These are phyloP conservation scores for Lecanicillium sp. DNA, from an alignment of 2,329 filamentous ascomycete species.

Conservation along the genomic window DNA sequence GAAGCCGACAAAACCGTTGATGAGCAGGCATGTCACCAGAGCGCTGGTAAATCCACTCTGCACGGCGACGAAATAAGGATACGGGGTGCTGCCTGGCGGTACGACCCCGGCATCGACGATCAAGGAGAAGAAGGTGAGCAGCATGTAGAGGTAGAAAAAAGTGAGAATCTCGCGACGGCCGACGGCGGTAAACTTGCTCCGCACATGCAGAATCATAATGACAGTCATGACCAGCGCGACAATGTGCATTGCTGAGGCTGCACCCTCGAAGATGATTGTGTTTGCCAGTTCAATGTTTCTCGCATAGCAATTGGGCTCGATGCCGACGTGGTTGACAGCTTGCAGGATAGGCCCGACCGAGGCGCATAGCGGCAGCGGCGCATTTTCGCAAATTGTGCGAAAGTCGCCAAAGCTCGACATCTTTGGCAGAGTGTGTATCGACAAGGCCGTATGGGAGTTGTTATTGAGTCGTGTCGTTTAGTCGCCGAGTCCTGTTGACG, in stretches of 20 bases:
- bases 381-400: constrained; percentile 73
- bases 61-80: constrained; percentile 83
- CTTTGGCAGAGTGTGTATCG: constrained; percentile 14
- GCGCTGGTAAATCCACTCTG: constrained; percentile 82
- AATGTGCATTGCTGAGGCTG: constrained; percentile 87
- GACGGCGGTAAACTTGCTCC: constrained; percentile 96
- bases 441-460: not conserved
- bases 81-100: constrained; percentile 69
- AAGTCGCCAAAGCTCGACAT: constrained; percentile 91
- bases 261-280: constrained; percentile 95
- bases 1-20: constrained; percentile 98
- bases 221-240: constrained; percentile 84
- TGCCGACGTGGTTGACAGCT: constrained; percentile 62
- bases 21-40: constrained; percentile 78
- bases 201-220: constrained; percentile 88
- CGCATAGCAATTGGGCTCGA: constrained; percentile 86
- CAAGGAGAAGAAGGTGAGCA: constrained; percentile 80
- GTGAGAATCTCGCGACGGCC: constrained; percentile 67
- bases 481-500: no score
- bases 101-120: constrained; percentile 89
- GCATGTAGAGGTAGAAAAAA: constrained; percentile 96
- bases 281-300: constrained; percentile 94
- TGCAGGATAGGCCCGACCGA: constrained; percentile 68
- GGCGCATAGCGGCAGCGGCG: constrained; percentile 79
- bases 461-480: not conserved